Evolutionary conservation across 2,329 filamentous ascomycete species (phyloP), one percentile per base, ranked within the genome.

Genomic region (Hysterium pulicare): DNA sequence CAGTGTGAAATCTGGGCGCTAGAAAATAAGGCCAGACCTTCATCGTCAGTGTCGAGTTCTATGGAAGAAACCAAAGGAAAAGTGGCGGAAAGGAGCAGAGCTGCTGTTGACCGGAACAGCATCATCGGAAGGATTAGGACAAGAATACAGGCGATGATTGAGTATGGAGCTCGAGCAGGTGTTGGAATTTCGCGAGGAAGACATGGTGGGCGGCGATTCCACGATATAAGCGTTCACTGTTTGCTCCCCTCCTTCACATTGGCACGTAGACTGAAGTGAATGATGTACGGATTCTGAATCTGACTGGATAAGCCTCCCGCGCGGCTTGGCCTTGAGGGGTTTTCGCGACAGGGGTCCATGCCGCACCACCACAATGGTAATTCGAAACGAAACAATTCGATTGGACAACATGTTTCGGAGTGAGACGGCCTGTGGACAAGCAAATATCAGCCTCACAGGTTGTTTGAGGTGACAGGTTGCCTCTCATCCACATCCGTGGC

Each of bases 31-130:
- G 45, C 3, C 19, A 17, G 22, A 52, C 51, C 47, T 45, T 64
- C 61, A 51, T 61, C 50, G 33, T 66, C 51, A 2, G 59, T 48
- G 40, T 65, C 54, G 19, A 67, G 48, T n/a, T 62, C 49, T 32
- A 66, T 52, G 15, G 49, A 53, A 42, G 60, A 51, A 26, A 54
- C 54, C 47, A 60, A 48, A 37, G 57, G 51, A 42, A 66, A 57
- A 59, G 65, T 59, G 58, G 54, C 62, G 53, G 62, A 60, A 26
- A 53, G 15, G 36, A 54, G 50, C 45, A 57, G 30, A 16, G 32
- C 28, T 22, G 28, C 30, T 13, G n/a, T 23, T n/a, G 16, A 33
- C 38, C 38, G 47, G 40, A 55, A 56, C 41, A 59, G 58, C 50
- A 52, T 61, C 62, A 66, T 67, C 15, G 60, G 50, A 41, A 43